Base-by-base conservation (phyloP, 2,329 filamentous ascomycete genomes). In the Fusarium coffeatum region DNA sequence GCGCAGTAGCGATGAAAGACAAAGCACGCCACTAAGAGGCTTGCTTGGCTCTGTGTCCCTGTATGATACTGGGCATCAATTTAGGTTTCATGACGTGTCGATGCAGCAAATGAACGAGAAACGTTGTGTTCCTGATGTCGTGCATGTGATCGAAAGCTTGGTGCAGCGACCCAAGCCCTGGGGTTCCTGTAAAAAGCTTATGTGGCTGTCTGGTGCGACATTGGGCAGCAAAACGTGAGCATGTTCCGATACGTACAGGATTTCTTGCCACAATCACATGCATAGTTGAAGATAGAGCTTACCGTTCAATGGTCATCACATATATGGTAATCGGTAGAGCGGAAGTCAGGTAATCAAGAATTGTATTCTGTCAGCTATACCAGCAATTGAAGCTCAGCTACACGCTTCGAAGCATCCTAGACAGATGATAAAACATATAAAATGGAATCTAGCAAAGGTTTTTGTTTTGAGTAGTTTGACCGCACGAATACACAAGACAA, bases 321-420 rank as follows among this genome's bases (percentile, higher is more conserved):
- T 27, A 20, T 16, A 7, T 20, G 4, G 10, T 18, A 37, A 37
- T n/a, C 10, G 6, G 1, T n/a, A 37, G 18, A 37, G 11, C 18
- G 8, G 20, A 12, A 13, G 25, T 27, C 3, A 12, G 30, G 16
- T 20, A 16, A 18, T 28, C 34, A 53, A 8, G 5, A 8, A 16
- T 57, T 51, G 18, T 22, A 65, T 59, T 65, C 40, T 57, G 27
- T 23, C n/a, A 23, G 8, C 45, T 46, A 23, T n/a, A 20, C 23
- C 5, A 28, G 20, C 6, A 37, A 32, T 5, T 27, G 20, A 23
- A 53, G 49, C 32, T 15, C 34, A 16, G 8, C 20, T 23, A 34
- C n/a, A 37, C 6, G 20, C 20, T 30, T 16, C 16, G 10, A 28
- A 25, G 3, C 8, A 22, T 8, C 30, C 11, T 8, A 15, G 37